Conservation (phyloP, 208 protist species). For the Crithidia acanthocephali region DNA sequence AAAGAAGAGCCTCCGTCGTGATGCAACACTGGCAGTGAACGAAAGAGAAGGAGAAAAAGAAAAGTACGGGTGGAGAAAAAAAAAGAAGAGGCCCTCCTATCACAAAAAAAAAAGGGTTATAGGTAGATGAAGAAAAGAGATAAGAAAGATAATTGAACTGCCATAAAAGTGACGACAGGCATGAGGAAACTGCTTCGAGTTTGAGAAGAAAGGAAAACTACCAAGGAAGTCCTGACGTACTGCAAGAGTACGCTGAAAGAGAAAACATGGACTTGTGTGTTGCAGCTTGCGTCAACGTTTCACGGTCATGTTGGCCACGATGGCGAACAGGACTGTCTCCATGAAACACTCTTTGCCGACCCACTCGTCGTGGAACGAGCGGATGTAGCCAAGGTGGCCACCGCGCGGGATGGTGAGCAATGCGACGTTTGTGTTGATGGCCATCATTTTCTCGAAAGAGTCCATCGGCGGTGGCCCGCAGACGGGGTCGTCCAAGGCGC, state of each 20-base stretch:
- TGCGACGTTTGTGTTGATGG: conserved; percentile 42
- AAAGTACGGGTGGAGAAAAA: background rate
- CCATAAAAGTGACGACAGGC: no score
- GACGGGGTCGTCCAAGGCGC: conserved; percentile 64
- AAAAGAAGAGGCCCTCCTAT: no score
- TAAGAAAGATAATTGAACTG: no score
- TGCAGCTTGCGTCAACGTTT: no score
- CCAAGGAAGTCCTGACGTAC: no score
- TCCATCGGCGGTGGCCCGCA: conserved; percentile 37
- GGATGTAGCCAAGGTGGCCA: conserved; percentile 67
- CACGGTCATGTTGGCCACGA: conserved; percentile 14
- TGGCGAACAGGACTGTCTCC: conserved; percentile 38
- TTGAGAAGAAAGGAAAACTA: no score
- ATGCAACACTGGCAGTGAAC: no score
- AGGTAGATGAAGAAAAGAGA: no score
- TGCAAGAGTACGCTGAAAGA: no score
- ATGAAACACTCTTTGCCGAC: conserved; percentile 41
- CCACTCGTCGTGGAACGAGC: conserved; percentile 45
- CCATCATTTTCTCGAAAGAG: conserved; percentile 37
- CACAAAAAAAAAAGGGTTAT: background rate
- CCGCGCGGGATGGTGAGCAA: conserved; percentile 56
- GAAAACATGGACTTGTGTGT: no score
- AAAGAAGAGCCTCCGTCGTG: background rate
- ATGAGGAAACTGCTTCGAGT: no score
- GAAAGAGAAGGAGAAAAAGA: conserved; percentile 1